These are phyloP conservation scores for Termitomyces heimii DNA, from an alignment of 768 basidiomycete genomes.

Conservation along the genomic window DNA sequence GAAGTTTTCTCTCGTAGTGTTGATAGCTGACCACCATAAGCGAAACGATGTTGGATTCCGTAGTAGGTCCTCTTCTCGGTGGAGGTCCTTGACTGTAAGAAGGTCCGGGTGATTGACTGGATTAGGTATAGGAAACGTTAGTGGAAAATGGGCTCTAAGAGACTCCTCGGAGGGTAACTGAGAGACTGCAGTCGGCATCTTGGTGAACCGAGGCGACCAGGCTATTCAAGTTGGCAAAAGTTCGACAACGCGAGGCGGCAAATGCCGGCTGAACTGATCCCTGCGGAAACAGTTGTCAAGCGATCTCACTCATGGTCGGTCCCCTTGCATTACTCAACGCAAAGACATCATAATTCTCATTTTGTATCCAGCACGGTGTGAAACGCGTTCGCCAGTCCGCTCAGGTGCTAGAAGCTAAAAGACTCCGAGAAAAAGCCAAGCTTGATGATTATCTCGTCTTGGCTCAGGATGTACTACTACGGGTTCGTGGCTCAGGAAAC, in stretches of 20 bases:
- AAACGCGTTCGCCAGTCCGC: slow-evolving; percentile 53
- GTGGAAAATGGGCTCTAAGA: slow-evolving; percentile 59
- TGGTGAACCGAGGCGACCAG: slow-evolving; percentile 9
- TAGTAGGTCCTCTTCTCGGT: slow-evolving; percentile 90
- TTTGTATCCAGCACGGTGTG: slow-evolving; percentile 57
- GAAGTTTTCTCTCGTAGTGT: slow-evolving; percentile 64
- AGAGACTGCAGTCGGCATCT: slow-evolving; percentile 54
- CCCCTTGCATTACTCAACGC: background rate
- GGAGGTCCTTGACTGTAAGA: slow-evolving; percentile 67
- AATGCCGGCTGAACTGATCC: background rate
- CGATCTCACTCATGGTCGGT: slow-evolving; percentile 12
- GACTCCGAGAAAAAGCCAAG: slow-evolving; percentile 66
- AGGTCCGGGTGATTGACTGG: slow-evolving; percentile 75
- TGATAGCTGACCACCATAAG: slow-evolving; percentile 89
- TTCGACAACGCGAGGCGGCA: slow-evolving; percentile 1
- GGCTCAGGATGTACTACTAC: slow-evolving; percentile 54
- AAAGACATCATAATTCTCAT: slow-evolving; percentile 2
- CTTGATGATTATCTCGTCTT: slow-evolving; percentile 71
- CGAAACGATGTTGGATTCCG: slow-evolving; percentile 89
- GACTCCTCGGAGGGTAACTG: slow-evolving; percentile 43
- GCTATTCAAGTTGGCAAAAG: background rate
- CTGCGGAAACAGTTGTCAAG: slow-evolving; percentile 2
- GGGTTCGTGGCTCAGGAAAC: slow-evolving; percentile 36
- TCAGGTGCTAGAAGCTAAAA: slow-evolving; percentile 62
- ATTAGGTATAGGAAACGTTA: slow-evolving; percentile 81